Base-by-base conservation (phyloP, 768 basidiomycete species). In the Amylocystis lapponica region DNA sequence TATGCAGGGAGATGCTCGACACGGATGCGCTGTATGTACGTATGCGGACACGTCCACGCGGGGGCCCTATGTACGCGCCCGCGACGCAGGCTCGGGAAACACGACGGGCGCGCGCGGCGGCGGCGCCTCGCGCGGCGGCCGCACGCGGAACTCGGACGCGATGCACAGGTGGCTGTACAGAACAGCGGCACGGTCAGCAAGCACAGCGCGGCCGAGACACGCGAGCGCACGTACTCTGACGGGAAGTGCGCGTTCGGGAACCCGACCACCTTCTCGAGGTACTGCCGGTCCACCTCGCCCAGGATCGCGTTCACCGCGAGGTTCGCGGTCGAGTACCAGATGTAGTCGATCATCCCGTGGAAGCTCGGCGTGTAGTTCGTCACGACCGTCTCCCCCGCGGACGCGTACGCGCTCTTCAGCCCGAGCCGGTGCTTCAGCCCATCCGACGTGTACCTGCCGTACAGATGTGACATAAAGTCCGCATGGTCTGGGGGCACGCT, bases 181-280 rank as follows among this genome's bases (percentile, higher is more conserved):
- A 40, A 39, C 29, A 45, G 7, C 14, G 30, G 16, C 14, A 2
- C 36, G 3, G 42, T 54, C 31, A 56, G 44, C 44, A n/a, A n/a
- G n/a, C n/a, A n/a, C n/a, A n/a, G n/a, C n/a, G n/a, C n/a, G n/a
- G n/a, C n/a, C n/a, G n/a, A n/a, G n/a, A n/a, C n/a, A n/a, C n/a
- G n/a, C n/a, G n/a, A n/a, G 43, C 46, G 35, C 13, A 83, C 91
- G 60, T 65, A 97, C 93, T 97, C 94, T 46, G 92, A 94, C 19
- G 95, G 92, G 74, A 93, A 96, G 60, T 97, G 91, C 2, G 83
- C 79, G 63, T 97, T 94, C 22, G 96, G 96, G 74, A 98, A 98
- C 27, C 96, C 96, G 34, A 97, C 95, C 14, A 80, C 80, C 68
- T 90, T 90, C 51, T 85, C 81, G 60, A 97, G 61, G 69, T 99